Percentiles rank a stretch among this genome's conserved stretches.
phyloP scores from a whole-genome alignment of 176 grass and related monocot genomes.

The Rhynchospora pubera region DNA sequence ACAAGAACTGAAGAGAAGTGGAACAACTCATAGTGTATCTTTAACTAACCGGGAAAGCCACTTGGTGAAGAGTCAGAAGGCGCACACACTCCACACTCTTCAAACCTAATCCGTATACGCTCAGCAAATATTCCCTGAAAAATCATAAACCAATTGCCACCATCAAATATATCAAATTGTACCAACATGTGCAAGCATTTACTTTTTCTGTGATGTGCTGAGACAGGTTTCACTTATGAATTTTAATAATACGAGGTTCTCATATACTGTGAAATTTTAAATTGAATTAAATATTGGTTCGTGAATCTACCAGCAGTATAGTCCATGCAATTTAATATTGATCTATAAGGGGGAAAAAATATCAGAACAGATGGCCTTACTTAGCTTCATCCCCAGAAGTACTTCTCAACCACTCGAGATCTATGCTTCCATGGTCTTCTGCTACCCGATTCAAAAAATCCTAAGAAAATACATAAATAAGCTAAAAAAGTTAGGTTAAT shows the following conservation, averaged over 20 bases:
- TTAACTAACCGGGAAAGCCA: slow-evolving; percentile 87
- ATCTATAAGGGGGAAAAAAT: background rate
- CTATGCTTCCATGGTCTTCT: slow-evolving; percentile 83
- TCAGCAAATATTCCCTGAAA: slow-evolving; percentile 87
- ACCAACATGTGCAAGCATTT: slow-evolving; percentile 23
- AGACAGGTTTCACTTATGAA: background rate
- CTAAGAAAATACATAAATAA: slow-evolving; percentile 35
- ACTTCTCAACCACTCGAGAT: slow-evolving; percentile 93
- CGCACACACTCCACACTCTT: slow-evolving; percentile 99
- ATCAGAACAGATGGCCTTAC: slow-evolving; percentile 42
- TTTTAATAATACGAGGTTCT: background rate
- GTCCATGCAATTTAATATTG: slow-evolving; percentile 9
- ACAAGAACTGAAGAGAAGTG: background rate
- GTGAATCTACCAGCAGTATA: background rate
- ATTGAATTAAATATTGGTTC: background rate
- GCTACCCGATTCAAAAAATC: slow-evolving; percentile 78
- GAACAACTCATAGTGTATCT: background rate
- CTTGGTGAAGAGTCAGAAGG: slow-evolving; percentile 83
- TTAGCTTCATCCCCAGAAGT: slow-evolving; percentile 58
- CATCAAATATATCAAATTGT: background rate
- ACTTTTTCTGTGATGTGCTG: slow-evolving; percentile 8
- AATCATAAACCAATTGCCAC: background rate
- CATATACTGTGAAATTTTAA: background rate
- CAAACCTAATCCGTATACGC: slow-evolving; percentile 88
- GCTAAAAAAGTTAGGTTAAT: slow-evolving; percentile 1